phyloP scores from a whole-genome alignment of 805 yeast species.

The Candida vartiovaarae region DNA sequence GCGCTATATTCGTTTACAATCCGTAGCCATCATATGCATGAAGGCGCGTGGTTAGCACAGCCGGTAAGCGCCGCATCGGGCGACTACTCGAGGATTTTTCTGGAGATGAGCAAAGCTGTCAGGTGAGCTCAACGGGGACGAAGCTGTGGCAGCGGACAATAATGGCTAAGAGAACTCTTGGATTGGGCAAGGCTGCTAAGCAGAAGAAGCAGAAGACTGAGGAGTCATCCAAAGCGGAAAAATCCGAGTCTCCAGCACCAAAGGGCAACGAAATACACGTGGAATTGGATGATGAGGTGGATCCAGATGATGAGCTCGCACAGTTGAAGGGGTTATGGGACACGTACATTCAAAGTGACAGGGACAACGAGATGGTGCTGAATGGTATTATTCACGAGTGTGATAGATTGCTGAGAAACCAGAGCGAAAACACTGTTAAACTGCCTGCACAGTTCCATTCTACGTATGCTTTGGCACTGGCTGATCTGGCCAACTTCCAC shows the following conservation, averaged over 20 bases:
- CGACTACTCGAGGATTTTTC: background rate
- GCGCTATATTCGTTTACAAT: too few species aligned
- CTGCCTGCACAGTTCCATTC: conserved; percentile 54
- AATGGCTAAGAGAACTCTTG: conserved; percentile 62
- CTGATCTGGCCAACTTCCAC: conserved; percentile 55
- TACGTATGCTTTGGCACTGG: conserved; percentile 65
- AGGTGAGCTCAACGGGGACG: too few species aligned
- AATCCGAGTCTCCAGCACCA: conserved; percentile 20
- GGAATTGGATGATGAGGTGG: conserved; percentile 62
- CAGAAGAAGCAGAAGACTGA: conserved; percentile 31
- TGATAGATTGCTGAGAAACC: conserved; percentile 60
- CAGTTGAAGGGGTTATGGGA: conserved; percentile 71
- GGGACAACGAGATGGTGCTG: conserved; percentile 55
- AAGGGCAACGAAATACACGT: conserved; percentile 44
- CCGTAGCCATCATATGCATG: too few species aligned
- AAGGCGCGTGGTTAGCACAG: too few species aligned
- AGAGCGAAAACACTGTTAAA: conserved; percentile 19
- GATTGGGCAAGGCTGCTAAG: conserved; percentile 54
- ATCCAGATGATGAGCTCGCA: conserved; percentile 71
- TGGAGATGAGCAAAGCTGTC: background rate
- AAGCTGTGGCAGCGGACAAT: background rate
- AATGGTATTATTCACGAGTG: conserved; percentile 92
- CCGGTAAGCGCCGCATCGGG: too few species aligned
- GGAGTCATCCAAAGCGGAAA: conserved; percentile 7
- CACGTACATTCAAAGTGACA: conserved; percentile 48